Base-by-base conservation (phyloP, 1,284 basidiomycete genomes). In the Golubevia sp. region DNA sequence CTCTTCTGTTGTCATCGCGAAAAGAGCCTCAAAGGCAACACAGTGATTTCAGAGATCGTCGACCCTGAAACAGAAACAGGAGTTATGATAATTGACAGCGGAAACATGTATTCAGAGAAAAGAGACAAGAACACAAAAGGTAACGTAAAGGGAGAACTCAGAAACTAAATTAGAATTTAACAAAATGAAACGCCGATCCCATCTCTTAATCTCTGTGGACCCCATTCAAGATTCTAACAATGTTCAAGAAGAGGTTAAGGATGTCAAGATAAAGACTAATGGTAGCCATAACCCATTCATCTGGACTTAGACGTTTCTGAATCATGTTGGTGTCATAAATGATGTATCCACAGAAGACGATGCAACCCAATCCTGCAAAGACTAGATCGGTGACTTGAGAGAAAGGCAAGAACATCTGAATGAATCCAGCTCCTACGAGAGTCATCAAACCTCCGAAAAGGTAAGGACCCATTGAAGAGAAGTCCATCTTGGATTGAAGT, bases 191-290 rank as follows among this genome's bases (percentile, higher is more conserved):
- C n/a, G n/a, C n/a, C n/a, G n/a, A n/a, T n/a, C n/a, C n/a, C n/a
- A n/a, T n/a, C n/a, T n/a, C n/a, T n/a, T n/a, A n/a, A n/a, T n/a
- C n/a, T n/a, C n/a, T n/a, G n/a, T n/a, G n/a, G n/a, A n/a, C n/a
- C n/a, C n/a, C n/a, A n/a, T n/a, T n/a, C n/a, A n/a, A n/a, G n/a
- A n/a, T n/a, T n/a, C n/a, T n/a, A n/a, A n/a, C n/a, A n/a, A 93
- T 90, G 80, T 87, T 90, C 71, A 93, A 84, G 88, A 93, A 93
- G 58, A 93, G 87, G 77, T 93, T 85, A 69, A 85, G 60, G 51
- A 84, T 71, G 90, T 94, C 92, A 63, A 94, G 90, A 84, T 94
- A 96, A 48, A 96, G 88, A 70, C 89, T 91, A 82, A 96, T 90
- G 53, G 91, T 88, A 55, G 90, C 93, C 85, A 93, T 86, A 67